phyloP scores from a whole-genome alignment of 2,329 filamentous ascomycete species.

The Sarocladium kiliense region DNA sequence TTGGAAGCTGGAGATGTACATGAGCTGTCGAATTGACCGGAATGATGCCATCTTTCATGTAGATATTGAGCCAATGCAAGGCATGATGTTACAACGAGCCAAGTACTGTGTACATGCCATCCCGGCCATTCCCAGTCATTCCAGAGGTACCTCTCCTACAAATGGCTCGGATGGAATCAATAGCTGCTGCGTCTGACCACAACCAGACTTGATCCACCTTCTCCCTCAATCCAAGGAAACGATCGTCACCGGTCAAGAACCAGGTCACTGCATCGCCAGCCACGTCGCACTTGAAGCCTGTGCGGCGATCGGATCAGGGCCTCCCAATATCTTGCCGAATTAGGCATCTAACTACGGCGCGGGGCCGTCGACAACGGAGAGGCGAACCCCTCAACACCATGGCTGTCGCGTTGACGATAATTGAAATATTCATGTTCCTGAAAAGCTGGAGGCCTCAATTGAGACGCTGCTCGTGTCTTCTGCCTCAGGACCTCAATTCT shows the following conservation, averaged over 20 bases:
- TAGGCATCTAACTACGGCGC: constrained; percentile 1
- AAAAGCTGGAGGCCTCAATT: background rate
- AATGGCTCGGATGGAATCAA: background rate
- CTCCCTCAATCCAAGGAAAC: background rate
- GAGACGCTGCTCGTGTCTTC: background rate
- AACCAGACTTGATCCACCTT: background rate
- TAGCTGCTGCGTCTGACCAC: background rate
- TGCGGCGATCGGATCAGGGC: background rate
- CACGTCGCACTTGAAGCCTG: background rate
- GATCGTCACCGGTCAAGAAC: background rate
- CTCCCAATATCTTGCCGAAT: background rate
- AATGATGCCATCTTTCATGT: background rate
- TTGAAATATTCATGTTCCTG: background rate
- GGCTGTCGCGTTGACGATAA: background rate
- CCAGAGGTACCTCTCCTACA: background rate
- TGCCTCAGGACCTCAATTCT: background rate
- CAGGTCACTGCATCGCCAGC: background rate
- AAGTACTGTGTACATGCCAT: background rate
- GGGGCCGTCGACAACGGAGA: background rate
- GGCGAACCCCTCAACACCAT: constrained; percentile 3
- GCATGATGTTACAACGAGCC: background rate
- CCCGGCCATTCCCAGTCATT: background rate
- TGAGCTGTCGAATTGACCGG: background rate
- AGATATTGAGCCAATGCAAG: background rate
- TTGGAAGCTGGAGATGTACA: background rate